phyloP scores from a whole-genome alignment of 495 filamentous ascomycete genomes.

The Rusavskia elegans region DNA sequence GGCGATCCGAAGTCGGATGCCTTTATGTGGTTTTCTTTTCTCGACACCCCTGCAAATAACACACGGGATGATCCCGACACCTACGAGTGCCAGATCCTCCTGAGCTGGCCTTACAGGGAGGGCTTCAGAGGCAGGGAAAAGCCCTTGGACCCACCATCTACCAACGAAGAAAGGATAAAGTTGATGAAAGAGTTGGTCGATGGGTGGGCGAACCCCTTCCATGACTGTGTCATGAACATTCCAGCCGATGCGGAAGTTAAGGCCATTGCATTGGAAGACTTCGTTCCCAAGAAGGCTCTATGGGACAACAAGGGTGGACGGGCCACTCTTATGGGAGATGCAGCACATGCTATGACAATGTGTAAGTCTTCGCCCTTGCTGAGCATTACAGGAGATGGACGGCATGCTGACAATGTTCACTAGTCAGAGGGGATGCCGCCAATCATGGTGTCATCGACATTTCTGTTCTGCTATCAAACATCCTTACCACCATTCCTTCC shows the following conservation, averaged over 20 bases:
- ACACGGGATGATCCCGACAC: constrained; percentile 19
- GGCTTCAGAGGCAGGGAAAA: constrained; percentile 12
- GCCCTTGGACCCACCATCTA: constrained; percentile 22
- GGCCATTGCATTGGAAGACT: constrained; percentile 36
- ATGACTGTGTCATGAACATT: constrained; percentile 26
- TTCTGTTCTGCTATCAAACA: constrained; percentile 18
- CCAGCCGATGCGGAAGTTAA: constrained; percentile 31
- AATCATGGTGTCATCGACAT: constrained; percentile 44
- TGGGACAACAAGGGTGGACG: constrained; percentile 25
- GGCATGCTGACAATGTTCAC: neutral
- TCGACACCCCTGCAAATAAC: constrained; percentile 34
- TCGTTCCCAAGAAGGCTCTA: constrained; percentile 14
- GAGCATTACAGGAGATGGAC: too few species aligned
- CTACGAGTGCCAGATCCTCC: constrained; percentile 32
- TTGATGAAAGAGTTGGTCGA: constrained; percentile 36
- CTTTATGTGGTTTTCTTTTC: constrained; percentile 39
- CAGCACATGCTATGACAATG: constrained; percentile 43
- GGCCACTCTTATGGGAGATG: constrained; percentile 33
- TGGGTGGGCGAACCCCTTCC: constrained; percentile 42
- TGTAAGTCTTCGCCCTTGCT: constrained; percentile 19
- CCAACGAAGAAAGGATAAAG: constrained; percentile 24
- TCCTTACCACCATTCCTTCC: constrained; percentile 9
- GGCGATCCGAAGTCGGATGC: constrained; percentile 37
- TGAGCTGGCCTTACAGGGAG: constrained; percentile 34
- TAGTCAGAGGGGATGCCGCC: constrained; percentile 39